Evolutionary conservation across 805 yeast species (phyloP), one percentile per base, ranked within the genome.

Genomic region (Saccharomycopsis synnaedendra): DNA sequence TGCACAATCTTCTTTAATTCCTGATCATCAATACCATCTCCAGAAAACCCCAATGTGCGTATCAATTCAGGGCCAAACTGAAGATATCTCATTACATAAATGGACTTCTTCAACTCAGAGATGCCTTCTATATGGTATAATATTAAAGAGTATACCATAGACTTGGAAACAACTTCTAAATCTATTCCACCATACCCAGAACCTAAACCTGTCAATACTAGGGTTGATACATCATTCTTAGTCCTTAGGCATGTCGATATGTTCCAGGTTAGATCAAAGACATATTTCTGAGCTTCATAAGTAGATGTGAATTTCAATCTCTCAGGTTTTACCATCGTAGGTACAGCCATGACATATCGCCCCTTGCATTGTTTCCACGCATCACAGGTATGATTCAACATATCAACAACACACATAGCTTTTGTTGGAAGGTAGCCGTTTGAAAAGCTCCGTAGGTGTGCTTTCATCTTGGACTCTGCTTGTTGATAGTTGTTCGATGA

Each of bases 231-330:
- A 28, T 40, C 42, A 2, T 40, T 40, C 8, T 40, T 27, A 19
- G 42, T 19, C 10, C 31, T 27, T 29, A 38, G 11, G n/a, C 10
- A 10, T 38, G 48, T 30, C 29, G 47, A 50, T 19, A 50, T 28
- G 5, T 43, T 41, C 53, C 53, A 50, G 37, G 51, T 44, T 10
- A 41, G 45, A 36, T 50, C 50, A 37, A 50, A 47, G 9, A 47
- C 41, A 31, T 28, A 50, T 9, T 44, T 41, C 39, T 36, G 44
- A 19, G 31, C 30, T 5, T 37, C 38, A 19, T 27, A 40, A 7
- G n/a, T n/a, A n/a, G 30, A 11, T 7, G 10, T 28, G 32, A 47
- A 44, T 29, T 37, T 31, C 5, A 50, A 30, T 27, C 39, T 42
- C 27, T 47, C 36, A 3, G 53, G 53, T 8, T 36, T 35, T 11